A percentile compares a stretch with the other conserved stretches of the same genome.
phyloP scores from a whole-genome alignment of 2,329 filamentous ascomycete species.

The Diaporthe capsici region DNA sequence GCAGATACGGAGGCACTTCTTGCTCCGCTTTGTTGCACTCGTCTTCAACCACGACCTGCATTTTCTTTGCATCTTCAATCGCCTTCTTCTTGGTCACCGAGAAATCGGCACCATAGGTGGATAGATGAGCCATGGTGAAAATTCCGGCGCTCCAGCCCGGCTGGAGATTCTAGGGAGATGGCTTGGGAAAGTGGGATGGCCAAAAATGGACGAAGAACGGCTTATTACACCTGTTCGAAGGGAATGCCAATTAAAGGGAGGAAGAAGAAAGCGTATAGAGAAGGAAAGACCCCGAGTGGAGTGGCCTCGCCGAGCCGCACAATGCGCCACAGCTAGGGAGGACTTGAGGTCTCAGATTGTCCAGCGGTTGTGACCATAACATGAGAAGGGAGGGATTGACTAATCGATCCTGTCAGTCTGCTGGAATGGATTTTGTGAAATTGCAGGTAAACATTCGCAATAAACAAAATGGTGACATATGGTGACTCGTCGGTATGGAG shows the following conservation, averaged over 20 bases:
- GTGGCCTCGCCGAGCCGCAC: background rate
- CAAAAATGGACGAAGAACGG: background rate
- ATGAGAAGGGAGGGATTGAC: background rate
- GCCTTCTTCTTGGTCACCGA: conserved; percentile 70
- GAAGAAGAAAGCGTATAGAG: background rate
- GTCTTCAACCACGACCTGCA: conserved; percentile 75
- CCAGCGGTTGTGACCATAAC: background rate
- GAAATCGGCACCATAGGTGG: conserved; percentile 58
- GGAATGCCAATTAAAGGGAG: background rate
- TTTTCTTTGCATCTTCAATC: conserved; percentile 78
- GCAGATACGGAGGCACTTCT: conserved; percentile 75
- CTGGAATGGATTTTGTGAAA: background rate
- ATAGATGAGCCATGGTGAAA: conserved; percentile 56
- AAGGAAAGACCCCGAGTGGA: background rate
- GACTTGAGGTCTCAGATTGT: conserved; percentile 20
- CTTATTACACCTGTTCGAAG: background rate
- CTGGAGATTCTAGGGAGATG: background rate
- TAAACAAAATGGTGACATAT: background rate
- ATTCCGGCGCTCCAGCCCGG: background rate
- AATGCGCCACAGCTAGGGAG: conserved; percentile 20
- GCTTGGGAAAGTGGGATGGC: background rate
- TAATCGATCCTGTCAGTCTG: background rate
- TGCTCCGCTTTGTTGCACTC: conserved; percentile 72
- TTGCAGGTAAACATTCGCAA: background rate
- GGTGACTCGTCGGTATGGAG: background rate